Base-by-base conservation (phyloP, 257 asterid species). In the Phtheirospermum japonicum region DNA sequence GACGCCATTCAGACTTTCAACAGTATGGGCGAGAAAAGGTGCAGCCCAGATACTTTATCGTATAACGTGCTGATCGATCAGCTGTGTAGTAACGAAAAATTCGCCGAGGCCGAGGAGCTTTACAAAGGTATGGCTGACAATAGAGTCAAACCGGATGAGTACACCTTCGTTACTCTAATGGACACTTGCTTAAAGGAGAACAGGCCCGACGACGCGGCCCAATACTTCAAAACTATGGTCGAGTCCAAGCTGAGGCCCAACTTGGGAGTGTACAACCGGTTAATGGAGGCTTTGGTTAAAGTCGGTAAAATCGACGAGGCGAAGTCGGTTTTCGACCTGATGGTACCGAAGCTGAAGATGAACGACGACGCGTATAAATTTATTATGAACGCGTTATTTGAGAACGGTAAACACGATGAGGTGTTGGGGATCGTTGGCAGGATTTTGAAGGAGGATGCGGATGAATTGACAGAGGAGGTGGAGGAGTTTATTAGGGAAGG, bases 291-390 rank as follows among this genome's bases (percentile, higher is more conserved):
- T 13, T 67, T 92, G 78, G 91, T 92, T 64, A 87, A 85, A 71
- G 89, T 76, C 56, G 97, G 94, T 20, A 85, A 85, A 76, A 73
- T 86, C 26, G 94, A 85, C 14, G 94, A 80, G 75, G 99, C 96
- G 0, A 89, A 92, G 70, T 82, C 85, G 1, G 82, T 87, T 63
- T 92, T 86, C 54, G 95, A 86, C 56, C 54, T 85, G 84, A 92
- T 92, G 99, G 75, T 76, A 39, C 85, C 89, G 9, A 92, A 89
- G 69, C 81, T 92, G 59, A 85, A 85, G 75, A 89, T 92, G 99
- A 77, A 73, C 18, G 97, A 83, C 18, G 94, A 85, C 52, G 80
- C 86, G n/a, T 85, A 85, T 67, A 83, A 75, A 66, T 89, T 85
- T 78, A 86, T 92, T 62, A 83, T 85, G 86, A 79, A 73, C 20